Conservation (phyloP, 305 asterid genomes). For the Stenogyne calaminthoides region DNA sequence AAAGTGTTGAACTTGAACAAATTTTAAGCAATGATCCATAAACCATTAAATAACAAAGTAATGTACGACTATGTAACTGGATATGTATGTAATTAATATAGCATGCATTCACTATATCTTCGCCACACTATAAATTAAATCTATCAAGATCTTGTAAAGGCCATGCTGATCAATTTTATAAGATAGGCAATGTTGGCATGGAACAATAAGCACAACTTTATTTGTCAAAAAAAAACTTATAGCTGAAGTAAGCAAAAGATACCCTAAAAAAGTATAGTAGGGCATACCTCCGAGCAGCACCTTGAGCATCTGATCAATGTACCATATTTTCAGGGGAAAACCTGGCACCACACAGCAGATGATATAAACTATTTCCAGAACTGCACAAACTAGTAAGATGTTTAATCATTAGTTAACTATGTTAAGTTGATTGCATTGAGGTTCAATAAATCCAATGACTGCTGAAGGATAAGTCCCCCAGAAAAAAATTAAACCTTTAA, state of each 20-base stretch:
- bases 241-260: no score
- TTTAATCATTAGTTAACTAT: slow-evolving; percentile 20
- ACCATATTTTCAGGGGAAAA: slow-evolving; percentile 95
- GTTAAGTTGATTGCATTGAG: slow-evolving; percentile 26
- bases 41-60: background rate
- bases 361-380: slow-evolving; percentile 36
- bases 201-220: slow-evolving; percentile 17
- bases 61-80: background rate
- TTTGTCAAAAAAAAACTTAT: slow-evolving; percentile 24
- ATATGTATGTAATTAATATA: background rate
- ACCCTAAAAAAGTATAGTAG: slow-evolving; percentile 15
- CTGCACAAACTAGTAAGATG: slow-evolving; percentile 34
- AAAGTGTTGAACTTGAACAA: background rate
- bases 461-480: slow-evolving; percentile 25
- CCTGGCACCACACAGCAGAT: slow-evolving; percentile 58
- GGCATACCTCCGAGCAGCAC: slow-evolving; percentile 91
- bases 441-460: slow-evolving; percentile 24
- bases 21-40: background rate
- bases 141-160: slow-evolving; percentile 18
- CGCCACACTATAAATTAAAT: background rate
- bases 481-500: background rate
- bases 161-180: slow-evolving; percentile 2
- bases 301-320: slow-evolving; percentile 97
- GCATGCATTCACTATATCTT: slow-evolving; percentile 12
- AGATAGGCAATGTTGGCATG: background rate